Conservation (phyloP, 2,329 filamentous ascomycete genomes). For the Macrophomina pseudophaseolina region DNA sequence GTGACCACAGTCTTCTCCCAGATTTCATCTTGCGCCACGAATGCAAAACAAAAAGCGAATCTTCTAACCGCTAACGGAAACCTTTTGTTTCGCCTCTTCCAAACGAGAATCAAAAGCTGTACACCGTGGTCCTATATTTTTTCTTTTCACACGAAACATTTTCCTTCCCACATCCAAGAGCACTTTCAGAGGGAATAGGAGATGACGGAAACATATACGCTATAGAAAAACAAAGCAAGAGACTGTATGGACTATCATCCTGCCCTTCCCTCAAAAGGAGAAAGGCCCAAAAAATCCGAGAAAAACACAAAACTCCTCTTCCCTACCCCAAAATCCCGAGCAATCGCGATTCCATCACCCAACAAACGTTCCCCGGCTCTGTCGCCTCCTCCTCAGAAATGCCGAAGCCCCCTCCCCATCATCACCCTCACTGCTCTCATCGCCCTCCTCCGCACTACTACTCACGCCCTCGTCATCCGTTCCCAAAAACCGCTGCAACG, state of each 20-base stretch:
- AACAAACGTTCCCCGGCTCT: slow-evolving; percentile 23
- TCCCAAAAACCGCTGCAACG: slow-evolving; percentile 13
- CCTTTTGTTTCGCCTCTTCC: not conserved
- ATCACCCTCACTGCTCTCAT: slow-evolving; percentile 13
- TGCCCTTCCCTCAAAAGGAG: not conserved
- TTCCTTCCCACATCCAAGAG: not conserved
- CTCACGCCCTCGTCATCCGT: slow-evolving; percentile 7
- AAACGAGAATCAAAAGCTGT: not conserved
- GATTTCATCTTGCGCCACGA: not conserved
- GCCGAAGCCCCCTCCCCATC: not conserved
- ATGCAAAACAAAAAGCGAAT: not conserved
- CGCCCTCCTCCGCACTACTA: slow-evolving; percentile 14
- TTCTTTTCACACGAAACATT: not conserved
- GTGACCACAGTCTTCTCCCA: not conserved
- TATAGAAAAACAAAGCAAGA: not conserved
- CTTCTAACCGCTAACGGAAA: not conserved
- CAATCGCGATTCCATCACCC: not conserved
- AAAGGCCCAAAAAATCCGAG: too few species aligned
- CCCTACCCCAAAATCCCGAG: not conserved
- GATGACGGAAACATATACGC: not conserved
- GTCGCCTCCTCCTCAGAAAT: not conserved
- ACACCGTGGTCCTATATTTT: too few species aligned
- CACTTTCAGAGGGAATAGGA: not conserved
- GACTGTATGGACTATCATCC: not conserved
- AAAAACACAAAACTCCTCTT: slow-evolving; percentile 8